Base-by-base conservation (phyloP, 1,139 yeast species). In the Komagataea norvegica region DNA sequence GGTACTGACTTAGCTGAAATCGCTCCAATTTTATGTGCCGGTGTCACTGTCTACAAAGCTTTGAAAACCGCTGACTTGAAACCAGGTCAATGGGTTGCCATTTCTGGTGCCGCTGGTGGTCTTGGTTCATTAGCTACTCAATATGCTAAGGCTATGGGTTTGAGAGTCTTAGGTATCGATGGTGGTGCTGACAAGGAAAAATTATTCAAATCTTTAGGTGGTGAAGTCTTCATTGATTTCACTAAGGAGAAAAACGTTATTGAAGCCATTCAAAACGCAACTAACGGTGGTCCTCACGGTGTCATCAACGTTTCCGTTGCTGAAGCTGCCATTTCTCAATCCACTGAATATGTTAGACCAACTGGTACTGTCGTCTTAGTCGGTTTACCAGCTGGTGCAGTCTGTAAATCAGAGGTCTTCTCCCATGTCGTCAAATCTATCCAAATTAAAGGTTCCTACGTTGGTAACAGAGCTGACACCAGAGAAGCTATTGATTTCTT, bases 101-200 rank as follows among this genome's bases (percentile, higher is more conserved):
- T 81, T 44, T 77, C 85, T 29, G 89, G 88, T 65, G 88, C 87
- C 36, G 85, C 75, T 54, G 88, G 89, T 64, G 88, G 88, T 47
- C 70, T 81, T 56, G 89, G 89, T 50, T 75, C 87, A 26, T 64
- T 81, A 44, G 88, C 87, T 32, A 67, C 77, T 42, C 89, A 81
- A 64, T 80, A 80, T 59, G 88, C 88, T 40, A 72, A 64, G 48
- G 86, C 86, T 40, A 61, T 62, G 87, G 89, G 88, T 50, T 67
- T 67, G 57, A 72, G 88, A 65, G 86, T 80, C 33, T 51, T 82
- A 17, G 89, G 77, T 59, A 80, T 82, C 51, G 89, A 82, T 54
- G 86, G 86, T 57, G 88, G 88, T 60, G 77, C 59, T 18, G 86
- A 73, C 29, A 81, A 81, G 64, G 77, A 69, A 45, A 68, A 68